Evolutionary conservation across 371 early-diverging fungal genomes (phyloP).

Genomic region (Mycotypha africana): DNA sequence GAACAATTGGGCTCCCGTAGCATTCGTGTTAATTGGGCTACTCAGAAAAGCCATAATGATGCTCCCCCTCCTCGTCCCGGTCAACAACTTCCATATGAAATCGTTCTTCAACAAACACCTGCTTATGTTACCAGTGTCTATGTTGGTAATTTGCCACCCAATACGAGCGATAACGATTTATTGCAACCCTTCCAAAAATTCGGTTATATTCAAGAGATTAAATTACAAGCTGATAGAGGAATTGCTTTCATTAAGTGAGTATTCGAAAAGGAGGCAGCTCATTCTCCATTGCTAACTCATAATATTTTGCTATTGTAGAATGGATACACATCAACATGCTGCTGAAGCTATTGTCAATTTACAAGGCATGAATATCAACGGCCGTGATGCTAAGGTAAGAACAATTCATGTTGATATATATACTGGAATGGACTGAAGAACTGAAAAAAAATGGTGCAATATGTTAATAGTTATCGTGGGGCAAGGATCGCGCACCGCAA

Average conservation of each 20-base stretch:
- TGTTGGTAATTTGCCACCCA: slow-evolving; percentile 78
- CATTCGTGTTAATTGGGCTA: slow-evolving; percentile 71
- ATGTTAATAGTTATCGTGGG: slow-evolving; percentile 71
- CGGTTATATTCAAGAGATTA: slow-evolving; percentile 73
- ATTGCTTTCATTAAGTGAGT: slow-evolving; percentile 83
- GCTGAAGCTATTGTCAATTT: slow-evolving; percentile 80
- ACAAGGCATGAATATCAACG: slow-evolving; percentile 68
- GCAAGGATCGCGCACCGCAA: slow-evolving; percentile 64
- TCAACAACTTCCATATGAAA: slow-evolving; percentile 61
- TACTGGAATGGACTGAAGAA: too few relatives aligned
- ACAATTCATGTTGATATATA: too few relatives aligned
- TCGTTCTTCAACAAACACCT: slow-evolving; percentile 68
- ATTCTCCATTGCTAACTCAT: background rate
- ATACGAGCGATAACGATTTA: slow-evolving; percentile 15
- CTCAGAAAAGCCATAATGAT: slow-evolving; percentile 52
- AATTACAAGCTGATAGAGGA: slow-evolving; percentile 86
- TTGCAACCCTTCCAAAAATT: slow-evolving; percentile 60
- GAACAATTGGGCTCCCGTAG: slow-evolving; percentile 58
- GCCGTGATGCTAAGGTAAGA: slow-evolving; percentile 58
- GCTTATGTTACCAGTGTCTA: slow-evolving; percentile 84
- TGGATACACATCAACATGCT: slow-evolving; percentile 88
- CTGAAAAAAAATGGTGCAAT: background rate
- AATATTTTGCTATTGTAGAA: slow-evolving; percentile 23
- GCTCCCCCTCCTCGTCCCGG: slow-evolving; percentile 50
- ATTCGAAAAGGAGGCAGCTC: too few relatives aligned